These are phyloP conservation scores for Salicornia ramosissima DNA, from an alignment of 148 eudicot species.

Conservation along the genomic window DNA sequence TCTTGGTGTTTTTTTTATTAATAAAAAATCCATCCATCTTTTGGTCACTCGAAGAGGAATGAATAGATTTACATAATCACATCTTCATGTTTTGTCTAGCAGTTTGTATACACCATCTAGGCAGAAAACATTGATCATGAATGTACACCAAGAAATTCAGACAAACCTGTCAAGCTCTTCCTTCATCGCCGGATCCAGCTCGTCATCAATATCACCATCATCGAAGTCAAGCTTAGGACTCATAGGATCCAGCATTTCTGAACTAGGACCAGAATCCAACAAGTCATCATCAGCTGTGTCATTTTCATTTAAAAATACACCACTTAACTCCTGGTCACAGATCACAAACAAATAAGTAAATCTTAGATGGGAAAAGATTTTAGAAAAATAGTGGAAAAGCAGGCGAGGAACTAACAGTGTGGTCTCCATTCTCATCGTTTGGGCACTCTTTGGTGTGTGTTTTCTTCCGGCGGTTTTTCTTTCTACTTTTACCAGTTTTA, in stretches of 20 bases:
- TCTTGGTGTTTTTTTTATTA: neutral
- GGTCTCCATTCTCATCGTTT: conserved; percentile 36
- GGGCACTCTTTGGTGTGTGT: conserved; percentile 37
- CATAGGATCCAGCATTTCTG: conserved; percentile 34
- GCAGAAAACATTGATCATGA: neutral
- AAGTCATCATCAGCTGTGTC: conserved; percentile 26
- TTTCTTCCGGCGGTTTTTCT: conserved; percentile 70
- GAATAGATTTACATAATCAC: neutral
- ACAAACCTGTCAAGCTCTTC: conserved; percentile 79
- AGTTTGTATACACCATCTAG: neutral
- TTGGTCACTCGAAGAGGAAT: neutral
- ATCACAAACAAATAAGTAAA: conserved; percentile 20
- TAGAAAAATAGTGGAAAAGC: neutral
- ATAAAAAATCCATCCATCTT: neutral
- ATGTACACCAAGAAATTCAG: neutral
- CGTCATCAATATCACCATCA: conserved; percentile 70
- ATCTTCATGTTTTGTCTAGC: neutral
- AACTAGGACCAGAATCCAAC: conserved; percentile 29
- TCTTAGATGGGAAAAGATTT: neutral
- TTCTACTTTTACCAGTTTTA: conserved; percentile 51
- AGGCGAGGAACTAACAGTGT: conserved; percentile 15
- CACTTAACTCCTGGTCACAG: conserved; percentile 26
- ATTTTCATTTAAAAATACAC: conserved; percentile 31
- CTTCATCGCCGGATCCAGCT: conserved; percentile 79
- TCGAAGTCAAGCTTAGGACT: conserved; percentile 49